Evolutionary conservation across 1,284 basidiomycete genomes (phyloP).

Genomic region (Fomitopsis schrenkii): DNA sequence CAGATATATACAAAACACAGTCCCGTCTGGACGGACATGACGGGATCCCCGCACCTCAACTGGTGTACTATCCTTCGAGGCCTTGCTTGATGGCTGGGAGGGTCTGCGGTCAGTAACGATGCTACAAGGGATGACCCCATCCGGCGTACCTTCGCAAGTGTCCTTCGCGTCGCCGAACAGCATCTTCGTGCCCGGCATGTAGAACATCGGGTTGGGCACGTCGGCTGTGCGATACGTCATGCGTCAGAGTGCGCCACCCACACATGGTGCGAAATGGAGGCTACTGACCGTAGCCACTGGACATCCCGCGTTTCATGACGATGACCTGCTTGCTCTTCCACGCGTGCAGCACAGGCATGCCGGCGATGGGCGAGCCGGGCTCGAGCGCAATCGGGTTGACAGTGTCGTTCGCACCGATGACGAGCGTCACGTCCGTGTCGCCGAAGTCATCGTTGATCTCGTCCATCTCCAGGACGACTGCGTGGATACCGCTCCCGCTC

Average conservation of each 20-base stretch:
- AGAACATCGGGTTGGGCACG: constrained; percentile 88
- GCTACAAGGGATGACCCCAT: background rate
- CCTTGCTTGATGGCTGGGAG: constrained; percentile 22
- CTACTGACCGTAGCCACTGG: constrained; percentile 70
- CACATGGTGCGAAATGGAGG: constrained; percentile 5
- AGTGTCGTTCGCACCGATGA: constrained; percentile 88
- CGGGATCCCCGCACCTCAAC: background rate
- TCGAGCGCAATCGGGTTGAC: constrained; percentile 89
- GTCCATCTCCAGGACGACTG: constrained; percentile 87
- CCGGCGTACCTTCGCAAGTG: constrained; percentile 67
- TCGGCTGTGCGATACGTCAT: constrained; percentile 49
- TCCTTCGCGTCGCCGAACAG: constrained; percentile 86
- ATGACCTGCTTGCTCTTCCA: constrained; percentile 90
- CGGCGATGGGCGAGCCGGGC: constrained; percentile 78
- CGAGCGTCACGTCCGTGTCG: constrained; percentile 80
- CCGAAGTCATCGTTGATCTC: constrained; percentile 88
- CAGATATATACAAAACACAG: background rate
- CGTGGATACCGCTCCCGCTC: background rate
- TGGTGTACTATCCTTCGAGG: constrained; percentile 12
- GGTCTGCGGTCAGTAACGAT: background rate
- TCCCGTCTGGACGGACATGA: background rate
- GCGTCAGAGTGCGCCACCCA: background rate
- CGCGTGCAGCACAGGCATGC: constrained; percentile 85
- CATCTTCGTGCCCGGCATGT: constrained; percentile 85
- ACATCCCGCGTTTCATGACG: constrained; percentile 87